Percentiles rank a stretch among this genome's conserved stretches.
These are phyloP conservation scores for Pseudoneurospora amorphoporcata DNA, from an alignment of 495 filamentous ascomycete genomes.

Conservation along the genomic window DNA sequence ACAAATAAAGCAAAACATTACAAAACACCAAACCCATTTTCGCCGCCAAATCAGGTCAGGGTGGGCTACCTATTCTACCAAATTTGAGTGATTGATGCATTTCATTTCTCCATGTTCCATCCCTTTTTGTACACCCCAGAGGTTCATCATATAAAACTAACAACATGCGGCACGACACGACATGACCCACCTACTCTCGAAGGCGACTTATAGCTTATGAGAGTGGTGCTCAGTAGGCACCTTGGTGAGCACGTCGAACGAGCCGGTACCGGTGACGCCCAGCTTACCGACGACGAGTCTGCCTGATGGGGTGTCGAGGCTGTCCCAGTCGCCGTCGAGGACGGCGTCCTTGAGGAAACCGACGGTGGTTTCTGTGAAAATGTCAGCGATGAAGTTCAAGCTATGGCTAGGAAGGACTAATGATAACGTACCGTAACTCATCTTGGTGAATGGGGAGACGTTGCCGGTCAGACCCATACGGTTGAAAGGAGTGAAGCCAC, in stretches of 20 bases:
- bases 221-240: slow-evolving; percentile 29
- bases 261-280: slow-evolving; percentile 76
- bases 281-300: slow-evolving; percentile 80
- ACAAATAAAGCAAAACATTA: not conserved
- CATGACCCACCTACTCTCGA: not conserved
- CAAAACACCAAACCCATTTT: not conserved
- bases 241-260: slow-evolving; percentile 69
- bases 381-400: slow-evolving; percentile 1
- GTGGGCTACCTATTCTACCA: not conserved
- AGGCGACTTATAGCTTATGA: not conserved
- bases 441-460: slow-evolving; percentile 87
- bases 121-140: not conserved
- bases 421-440: slow-evolving; percentile 62
- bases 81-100: not conserved
- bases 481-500: slow-evolving; percentile 82
- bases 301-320: slow-evolving; percentile 72
- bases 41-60: not conserved
- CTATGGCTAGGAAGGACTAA: not conserved
- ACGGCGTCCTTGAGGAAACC: slow-evolving; percentile 88
- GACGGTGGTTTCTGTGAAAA: slow-evolving; percentile 62
- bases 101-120: not conserved
- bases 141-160: not conserved
- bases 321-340: slow-evolving; percentile 79
- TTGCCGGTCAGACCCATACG: slow-evolving; percentile 74
- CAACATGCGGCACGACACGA: not conserved